phyloP scores from a whole-genome alignment of 805 yeast species.

The Brettanomyces sp. region DNA sequence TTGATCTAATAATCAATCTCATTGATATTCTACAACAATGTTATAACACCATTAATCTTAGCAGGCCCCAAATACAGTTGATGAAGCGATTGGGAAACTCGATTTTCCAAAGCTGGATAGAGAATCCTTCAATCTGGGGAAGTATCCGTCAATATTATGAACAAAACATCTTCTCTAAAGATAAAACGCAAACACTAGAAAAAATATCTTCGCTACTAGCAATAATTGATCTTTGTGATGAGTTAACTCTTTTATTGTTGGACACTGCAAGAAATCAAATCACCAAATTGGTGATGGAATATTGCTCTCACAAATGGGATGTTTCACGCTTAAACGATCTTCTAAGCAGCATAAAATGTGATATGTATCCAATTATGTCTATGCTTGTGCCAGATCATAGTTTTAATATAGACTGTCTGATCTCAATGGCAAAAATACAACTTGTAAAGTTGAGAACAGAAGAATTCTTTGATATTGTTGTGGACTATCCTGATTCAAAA shows the following conservation, averaged over 20 bases:
- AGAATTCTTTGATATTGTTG: slow-evolving; percentile 53
- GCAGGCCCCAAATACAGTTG: slow-evolving; percentile 8
- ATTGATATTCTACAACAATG: slow-evolving; percentile 8
- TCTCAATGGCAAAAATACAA: slow-evolving; percentile 14
- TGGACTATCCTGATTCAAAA: slow-evolving; percentile 41
- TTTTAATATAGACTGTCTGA: slow-evolving; percentile 9
- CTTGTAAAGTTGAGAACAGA: slow-evolving; percentile 35
- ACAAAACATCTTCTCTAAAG: slow-evolving; percentile 8
- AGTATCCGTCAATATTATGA: slow-evolving; percentile 10
- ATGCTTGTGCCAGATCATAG: slow-evolving; percentile 10
- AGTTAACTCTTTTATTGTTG: slow-evolving; percentile 23
- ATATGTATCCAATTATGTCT: slow-evolving; percentile 27
- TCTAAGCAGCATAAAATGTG: slow-evolving; percentile 27
- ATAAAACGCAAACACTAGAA: slow-evolving; percentile 2
- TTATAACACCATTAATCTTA: slow-evolving; percentile 6
- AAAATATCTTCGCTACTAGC: slow-evolving; percentile 12
- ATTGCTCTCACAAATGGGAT: slow-evolving; percentile 31
- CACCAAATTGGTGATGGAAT: slow-evolving; percentile 19
- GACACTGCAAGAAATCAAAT: slow-evolving; percentile 30
- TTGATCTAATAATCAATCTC: slow-evolving; percentile 10
- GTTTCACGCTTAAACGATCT: neutral
- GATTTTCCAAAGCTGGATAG: slow-evolving; percentile 11
- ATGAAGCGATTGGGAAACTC: slow-evolving; percentile 15
- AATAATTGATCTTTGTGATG: slow-evolving; percentile 14
- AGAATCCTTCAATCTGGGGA: slow-evolving; percentile 4